Evolutionary conservation across 176 grass and related monocot species (phyloP).

Genomic region (Secale cereale): DNA sequence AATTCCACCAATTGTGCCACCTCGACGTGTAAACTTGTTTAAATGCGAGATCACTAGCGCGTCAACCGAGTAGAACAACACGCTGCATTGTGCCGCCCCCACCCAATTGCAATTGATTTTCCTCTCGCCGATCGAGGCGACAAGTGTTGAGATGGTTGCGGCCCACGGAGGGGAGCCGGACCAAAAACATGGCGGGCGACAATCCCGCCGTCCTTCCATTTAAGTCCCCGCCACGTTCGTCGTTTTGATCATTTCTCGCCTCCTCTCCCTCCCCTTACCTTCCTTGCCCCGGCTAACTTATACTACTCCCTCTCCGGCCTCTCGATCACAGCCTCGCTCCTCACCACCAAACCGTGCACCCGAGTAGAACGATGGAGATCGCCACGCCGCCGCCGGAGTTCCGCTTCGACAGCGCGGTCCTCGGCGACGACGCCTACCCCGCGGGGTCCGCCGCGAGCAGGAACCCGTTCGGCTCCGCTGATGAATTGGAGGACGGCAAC

Average conservation of each 20-base stretch:
- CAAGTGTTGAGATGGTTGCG: background rate
- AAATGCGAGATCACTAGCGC: background rate
- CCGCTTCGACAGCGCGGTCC: background rate
- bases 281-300: background rate
- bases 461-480: slow-evolving; percentile 44
- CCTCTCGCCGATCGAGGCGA: background rate
- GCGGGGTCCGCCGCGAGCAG: background rate
- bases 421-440: background rate
- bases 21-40: background rate
- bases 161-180: background rate
- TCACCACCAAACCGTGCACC: background rate
- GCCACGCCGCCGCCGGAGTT: slow-evolving; percentile 18
- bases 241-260: background rate
- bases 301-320: background rate
- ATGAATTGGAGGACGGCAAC: background rate
- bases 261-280: background rate
- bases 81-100: background rate
- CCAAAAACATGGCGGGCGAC: slow-evolving; percentile 19
- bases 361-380: slow-evolving; percentile 30
- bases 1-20: no score
- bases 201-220: background rate
- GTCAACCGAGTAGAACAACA: background rate
- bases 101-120: background rate
- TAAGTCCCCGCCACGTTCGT: slow-evolving; percentile 35
- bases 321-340: background rate